Conservation (phyloP, 495 filamentous ascomycete genomes). For the Penicillium soppii region DNA sequence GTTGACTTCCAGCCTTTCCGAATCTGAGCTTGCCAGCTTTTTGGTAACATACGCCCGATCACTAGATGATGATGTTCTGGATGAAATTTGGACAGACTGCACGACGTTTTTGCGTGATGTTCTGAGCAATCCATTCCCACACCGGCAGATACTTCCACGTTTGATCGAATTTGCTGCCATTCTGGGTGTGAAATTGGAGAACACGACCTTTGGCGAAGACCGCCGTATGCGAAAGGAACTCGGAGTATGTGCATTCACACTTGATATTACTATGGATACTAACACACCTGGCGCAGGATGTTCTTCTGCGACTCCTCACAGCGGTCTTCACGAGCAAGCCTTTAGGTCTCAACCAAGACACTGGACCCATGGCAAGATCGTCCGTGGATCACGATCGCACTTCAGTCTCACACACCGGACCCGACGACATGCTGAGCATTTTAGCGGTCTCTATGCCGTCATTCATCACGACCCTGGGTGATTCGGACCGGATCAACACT, state of each 20-base stretch:
- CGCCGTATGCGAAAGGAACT: conserved; percentile 90
- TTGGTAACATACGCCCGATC: conserved; percentile 84
- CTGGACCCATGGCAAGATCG: conserved; percentile 35
- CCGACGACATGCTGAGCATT: conserved; percentile 80
- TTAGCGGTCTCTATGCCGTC: conserved; percentile 76
- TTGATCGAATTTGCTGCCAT: conserved; percentile 87
- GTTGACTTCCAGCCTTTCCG: conserved; percentile 76
- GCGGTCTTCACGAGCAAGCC: conserved; percentile 90
- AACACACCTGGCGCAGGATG: conserved; percentile 59
- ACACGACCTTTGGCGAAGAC: conserved; percentile 97
- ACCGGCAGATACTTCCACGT: conserved; percentile 83
- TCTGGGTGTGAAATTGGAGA: conserved; percentile 89
- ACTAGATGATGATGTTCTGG: conserved; percentile 96
- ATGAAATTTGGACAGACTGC: conserved; percentile 97
- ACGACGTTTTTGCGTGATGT: conserved; percentile 88
- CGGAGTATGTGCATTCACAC: conserved; percentile 58
- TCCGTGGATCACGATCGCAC: conserved; percentile 47
- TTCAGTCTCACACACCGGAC: conserved; percentile 39
- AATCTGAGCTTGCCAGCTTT: conserved; percentile 81
- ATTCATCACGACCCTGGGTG: conserved; percentile 80
- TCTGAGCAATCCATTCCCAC: conserved; percentile 90
- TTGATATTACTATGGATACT: conserved; percentile 18
- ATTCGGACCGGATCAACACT: conserved; percentile 76
- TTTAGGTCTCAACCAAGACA: conserved; percentile 54
- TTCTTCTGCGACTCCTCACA: conserved; percentile 81